phyloP scores from a whole-genome alignment of 2,329 filamentous ascomycete genomes.

The Scedosporium aurantiacum region DNA sequence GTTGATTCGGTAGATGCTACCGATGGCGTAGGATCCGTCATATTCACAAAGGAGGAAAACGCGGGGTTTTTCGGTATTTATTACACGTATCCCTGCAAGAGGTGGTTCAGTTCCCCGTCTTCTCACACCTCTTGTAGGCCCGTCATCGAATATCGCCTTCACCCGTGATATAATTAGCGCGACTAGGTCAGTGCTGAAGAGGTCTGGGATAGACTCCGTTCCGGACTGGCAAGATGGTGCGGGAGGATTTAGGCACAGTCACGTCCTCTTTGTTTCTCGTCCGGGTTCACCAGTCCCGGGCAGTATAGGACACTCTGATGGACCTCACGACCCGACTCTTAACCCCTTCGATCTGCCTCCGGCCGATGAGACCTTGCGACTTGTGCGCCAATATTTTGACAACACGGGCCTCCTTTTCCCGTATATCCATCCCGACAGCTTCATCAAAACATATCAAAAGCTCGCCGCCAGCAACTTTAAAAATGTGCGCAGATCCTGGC shows the following conservation, averaged over 20 bases:
- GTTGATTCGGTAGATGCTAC: constrained; percentile 1
- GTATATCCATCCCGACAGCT: constrained; percentile 17
- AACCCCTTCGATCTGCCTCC: constrained; percentile 11
- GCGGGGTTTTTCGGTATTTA: neutral
- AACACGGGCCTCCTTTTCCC: constrained; percentile 20
- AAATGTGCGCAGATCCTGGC: constrained; percentile 33
- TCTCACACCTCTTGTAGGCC: neutral
- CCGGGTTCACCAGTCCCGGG: neutral
- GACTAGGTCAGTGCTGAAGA: neutral
- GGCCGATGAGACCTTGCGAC: constrained; percentile 10
- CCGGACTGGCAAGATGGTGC: neutral
- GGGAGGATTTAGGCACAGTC: constrained; percentile 1
- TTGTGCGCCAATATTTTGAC: constrained; percentile 16
- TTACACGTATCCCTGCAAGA: neutral
- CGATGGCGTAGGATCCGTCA: constrained; percentile 1
- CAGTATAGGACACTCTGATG: too few relatives aligned
- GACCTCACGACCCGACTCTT: neutral
- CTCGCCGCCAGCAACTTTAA: constrained; percentile 8
- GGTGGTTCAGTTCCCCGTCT: neutral
- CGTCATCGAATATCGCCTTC: constrained; percentile 3
- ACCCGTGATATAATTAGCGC: constrained; percentile 1
- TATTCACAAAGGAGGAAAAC: neutral
- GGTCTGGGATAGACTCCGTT: neutral
- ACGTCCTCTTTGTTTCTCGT: neutral
- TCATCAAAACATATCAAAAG: constrained; percentile 14